Percentiles rank a stretch among this genome's conserved stretches.
Evolutionary conservation across 2,329 filamentous ascomycete species (phyloP).

Genomic region (Byssothecium circinans): DNA sequence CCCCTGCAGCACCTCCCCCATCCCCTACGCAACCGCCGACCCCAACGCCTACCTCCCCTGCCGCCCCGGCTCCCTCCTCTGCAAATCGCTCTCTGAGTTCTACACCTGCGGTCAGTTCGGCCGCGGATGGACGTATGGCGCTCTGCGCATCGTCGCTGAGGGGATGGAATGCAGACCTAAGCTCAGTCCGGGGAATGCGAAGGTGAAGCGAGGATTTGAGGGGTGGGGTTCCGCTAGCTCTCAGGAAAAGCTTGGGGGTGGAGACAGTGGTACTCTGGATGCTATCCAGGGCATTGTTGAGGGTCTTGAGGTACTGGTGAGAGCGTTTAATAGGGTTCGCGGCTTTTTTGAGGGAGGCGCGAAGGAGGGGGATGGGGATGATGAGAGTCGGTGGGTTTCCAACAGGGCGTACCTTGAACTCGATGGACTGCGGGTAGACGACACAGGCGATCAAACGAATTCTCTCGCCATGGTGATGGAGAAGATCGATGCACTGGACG

Average conservation of each 20-base stretch:
- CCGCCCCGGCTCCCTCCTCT: constrained; percentile 45
- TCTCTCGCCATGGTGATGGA: constrained; percentile 1
- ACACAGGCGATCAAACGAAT: not conserved
- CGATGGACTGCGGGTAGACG: not conserved
- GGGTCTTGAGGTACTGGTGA: not conserved
- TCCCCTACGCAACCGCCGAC: constrained; percentile 27
- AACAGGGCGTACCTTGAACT: no score
- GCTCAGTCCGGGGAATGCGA: constrained; percentile 7
- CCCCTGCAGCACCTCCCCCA: not conserved
- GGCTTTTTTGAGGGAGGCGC: not conserved
- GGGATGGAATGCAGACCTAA: constrained; percentile 44
- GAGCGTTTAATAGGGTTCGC: not conserved
- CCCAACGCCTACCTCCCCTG: constrained; percentile 39
- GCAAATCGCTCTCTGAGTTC: constrained; percentile 37
- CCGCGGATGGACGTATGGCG: constrained; percentile 33
- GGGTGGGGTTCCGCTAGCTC: not conserved
- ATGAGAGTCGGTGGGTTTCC: not conserved
- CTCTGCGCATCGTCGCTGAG: constrained; percentile 31
- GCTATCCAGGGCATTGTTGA: not conserved
- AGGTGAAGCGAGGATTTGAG: not conserved
- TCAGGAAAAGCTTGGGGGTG: not conserved
- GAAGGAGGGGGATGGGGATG: not conserved
- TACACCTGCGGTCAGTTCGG: constrained; percentile 38
- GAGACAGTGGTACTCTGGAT: not conserved
- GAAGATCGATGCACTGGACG: not conserved